A percentile compares a stretch with the other conserved stretches of the same genome.
phyloP scores from a whole-genome alignment of 257 asterid genomes.

The Nicotiana paniculata region DNA sequence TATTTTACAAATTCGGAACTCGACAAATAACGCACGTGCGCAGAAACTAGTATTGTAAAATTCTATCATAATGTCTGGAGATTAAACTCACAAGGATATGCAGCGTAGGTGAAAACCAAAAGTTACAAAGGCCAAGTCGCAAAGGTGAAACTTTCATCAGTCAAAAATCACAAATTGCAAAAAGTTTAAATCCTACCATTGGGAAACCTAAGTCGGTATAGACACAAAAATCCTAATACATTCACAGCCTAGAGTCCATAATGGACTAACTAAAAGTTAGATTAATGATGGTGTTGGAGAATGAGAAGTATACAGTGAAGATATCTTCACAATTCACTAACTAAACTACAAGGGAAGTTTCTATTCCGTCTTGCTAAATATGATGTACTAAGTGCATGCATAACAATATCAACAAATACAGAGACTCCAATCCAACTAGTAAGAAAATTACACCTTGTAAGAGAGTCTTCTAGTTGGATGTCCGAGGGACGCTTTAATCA shows the following conservation, averaged over 20 bases:
- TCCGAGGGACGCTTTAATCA: conserved; percentile 25
- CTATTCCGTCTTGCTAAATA: neutral
- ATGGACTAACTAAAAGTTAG: neutral
- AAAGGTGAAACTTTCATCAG: no score
- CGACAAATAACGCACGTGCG: no score
- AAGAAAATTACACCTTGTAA: neutral
- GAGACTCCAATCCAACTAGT: neutral
- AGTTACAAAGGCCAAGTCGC: no score
- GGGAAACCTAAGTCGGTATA: neutral
- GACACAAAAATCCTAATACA: neutral
- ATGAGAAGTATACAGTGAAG: neutral
- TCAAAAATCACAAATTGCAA: no score
- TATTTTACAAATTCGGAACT: no score
- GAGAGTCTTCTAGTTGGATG: neutral
- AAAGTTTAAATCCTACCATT: no score
- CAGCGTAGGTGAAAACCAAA: no score
- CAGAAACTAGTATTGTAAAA: no score
- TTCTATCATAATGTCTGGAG: no score
- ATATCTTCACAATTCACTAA: neutral
- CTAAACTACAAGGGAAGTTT: neutral
- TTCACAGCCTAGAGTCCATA: neutral
- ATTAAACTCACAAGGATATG: no score
- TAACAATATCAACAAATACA: neutral
- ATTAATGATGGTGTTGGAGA: neutral
- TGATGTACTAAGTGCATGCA: neutral